Conservation (phyloP, 2,329 filamentous ascomycete genomes). For the Arthrobotrys iridis region DNA sequence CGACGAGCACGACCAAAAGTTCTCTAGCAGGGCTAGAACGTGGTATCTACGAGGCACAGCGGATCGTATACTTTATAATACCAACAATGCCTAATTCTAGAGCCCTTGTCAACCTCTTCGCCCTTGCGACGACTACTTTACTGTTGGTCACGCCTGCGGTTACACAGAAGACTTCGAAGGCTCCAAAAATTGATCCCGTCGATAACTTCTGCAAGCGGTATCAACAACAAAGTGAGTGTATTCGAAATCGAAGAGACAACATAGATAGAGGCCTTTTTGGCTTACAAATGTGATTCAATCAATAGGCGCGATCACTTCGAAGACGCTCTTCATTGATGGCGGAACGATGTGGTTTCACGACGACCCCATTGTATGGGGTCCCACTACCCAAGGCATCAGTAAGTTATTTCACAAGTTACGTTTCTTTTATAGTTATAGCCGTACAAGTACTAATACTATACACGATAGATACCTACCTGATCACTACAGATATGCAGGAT, state of each 20-base stretch:
- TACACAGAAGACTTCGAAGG: conserved; percentile 18
- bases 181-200: conserved; percentile 34
- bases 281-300: not conserved
- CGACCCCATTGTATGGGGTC: conserved; percentile 44
- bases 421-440: too few species aligned
- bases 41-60: conserved; percentile 1
- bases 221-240: conserved; percentile 52
- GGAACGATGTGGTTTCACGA: conserved; percentile 49
- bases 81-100: conserved; percentile 27
- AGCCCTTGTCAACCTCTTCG: conserved; percentile 12
- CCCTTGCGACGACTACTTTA: conserved; percentile 42
- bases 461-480: conserved; percentile 47
- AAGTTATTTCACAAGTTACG: not conserved
- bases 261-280: not conserved
- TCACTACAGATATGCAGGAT: conserved; percentile 45
- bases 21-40: not conserved
- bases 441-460: not conserved
- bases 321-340: conserved; percentile 47
- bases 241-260: not conserved
- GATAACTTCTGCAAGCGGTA: conserved; percentile 50
- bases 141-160: conserved; percentile 34
- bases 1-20: conserved; percentile 14
- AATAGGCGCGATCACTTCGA: conserved; percentile 24
- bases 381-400: conserved; percentile 45
- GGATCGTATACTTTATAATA: not conserved